Evolutionary conservation across 2,329 filamentous ascomycete species (phyloP), one percentile per base, ranked within the genome.

Genomic region (Metarhizium album): DNA sequence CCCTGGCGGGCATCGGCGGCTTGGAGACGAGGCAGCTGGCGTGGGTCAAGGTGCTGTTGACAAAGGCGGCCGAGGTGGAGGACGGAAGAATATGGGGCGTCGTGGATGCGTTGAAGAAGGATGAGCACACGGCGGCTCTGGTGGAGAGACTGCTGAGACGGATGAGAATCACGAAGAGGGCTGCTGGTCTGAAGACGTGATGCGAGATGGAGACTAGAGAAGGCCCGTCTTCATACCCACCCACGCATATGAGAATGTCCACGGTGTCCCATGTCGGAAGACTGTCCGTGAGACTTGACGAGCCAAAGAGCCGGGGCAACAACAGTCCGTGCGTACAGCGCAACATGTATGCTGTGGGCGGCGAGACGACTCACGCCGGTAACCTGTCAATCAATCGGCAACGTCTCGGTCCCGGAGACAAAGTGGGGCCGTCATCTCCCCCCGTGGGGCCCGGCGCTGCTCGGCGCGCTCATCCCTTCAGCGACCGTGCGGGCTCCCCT

Each of bases 361-460:
- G n/a, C n/a, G n/a, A n/a, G n/a, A n/a, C n/a, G n/a, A n/a, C n/a
- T n/a, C n/a, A n/a, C n/a, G n/a, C n/a, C n/a, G n/a, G n/a, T n/a
- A n/a, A n/a, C n/a, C n/a, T n/a, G n/a, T n/a, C n/a, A n/a, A n/a
- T n/a, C n/a, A n/a, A n/a, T n/a, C n/a, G n/a, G n/a, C n/a, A n/a
- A n/a, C 59, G 59, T 82, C 54, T 72, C 79, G 54, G 73, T 86
- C 23, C 83, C 83, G 0, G 83, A 87, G 67, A 86, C 83, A 0
- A n/a, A 76, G 70, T 49, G 64, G 73, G 0, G 67, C 72, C 7
- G 83, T 74, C 53, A 81, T 86, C 58, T 74, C 86, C 3, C 71
- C 80, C 45, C 76, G 74, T 23, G 79, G 83, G 9, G 80, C 82
- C 2, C 61, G 68, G 46, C 82, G 24, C 63, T 76, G 22, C 52